Evolutionary conservation across 352 stramenopile species (phyloP).

Genomic region (Globisporangium paroecandrum): DNA sequence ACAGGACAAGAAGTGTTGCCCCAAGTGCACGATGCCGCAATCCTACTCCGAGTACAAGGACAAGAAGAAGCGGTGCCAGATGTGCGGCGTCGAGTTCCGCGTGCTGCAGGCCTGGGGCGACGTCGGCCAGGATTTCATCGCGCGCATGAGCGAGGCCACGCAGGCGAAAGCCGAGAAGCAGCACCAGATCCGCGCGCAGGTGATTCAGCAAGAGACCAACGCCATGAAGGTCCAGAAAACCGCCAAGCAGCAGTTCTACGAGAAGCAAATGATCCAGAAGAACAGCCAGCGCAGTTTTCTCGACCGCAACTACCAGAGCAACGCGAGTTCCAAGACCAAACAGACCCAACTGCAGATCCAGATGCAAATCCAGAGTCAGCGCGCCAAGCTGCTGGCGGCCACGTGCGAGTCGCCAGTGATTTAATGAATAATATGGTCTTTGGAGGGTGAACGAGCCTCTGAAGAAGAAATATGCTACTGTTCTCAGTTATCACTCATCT

Average conservation of each 20-base stretch:
- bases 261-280: conserved; percentile 57
- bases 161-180: conserved; percentile 40
- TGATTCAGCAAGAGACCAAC: conserved; percentile 36
- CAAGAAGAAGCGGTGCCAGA: conserved; percentile 86
- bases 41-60: conserved; percentile 82
- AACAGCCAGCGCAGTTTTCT: conserved; percentile 50
- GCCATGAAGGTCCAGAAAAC: conserved; percentile 38
- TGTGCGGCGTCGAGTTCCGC: conserved; percentile 71
- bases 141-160: conserved; percentile 47
- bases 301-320: conserved; percentile 60
- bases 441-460: background rate
- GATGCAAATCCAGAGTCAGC: conserved; percentile 36
- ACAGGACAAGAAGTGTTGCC: conserved; percentile 79
- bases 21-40: conserved; percentile 59
- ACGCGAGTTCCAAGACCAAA: conserved; percentile 49
- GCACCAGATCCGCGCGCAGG: conserved; percentile 44
- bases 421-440: background rate
- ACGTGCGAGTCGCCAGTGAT: conserved; percentile 11
- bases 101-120: conserved; percentile 75
- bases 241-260: conserved; percentile 62
- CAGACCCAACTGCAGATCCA: conserved; percentile 38
- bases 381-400: conserved; percentile 13
- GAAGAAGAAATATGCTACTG: no score
- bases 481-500: no score
- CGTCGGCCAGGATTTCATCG: conserved; percentile 58